Conservation (phyloP, 768 basidiomycete species). For the Leccinum boreale region DNA sequence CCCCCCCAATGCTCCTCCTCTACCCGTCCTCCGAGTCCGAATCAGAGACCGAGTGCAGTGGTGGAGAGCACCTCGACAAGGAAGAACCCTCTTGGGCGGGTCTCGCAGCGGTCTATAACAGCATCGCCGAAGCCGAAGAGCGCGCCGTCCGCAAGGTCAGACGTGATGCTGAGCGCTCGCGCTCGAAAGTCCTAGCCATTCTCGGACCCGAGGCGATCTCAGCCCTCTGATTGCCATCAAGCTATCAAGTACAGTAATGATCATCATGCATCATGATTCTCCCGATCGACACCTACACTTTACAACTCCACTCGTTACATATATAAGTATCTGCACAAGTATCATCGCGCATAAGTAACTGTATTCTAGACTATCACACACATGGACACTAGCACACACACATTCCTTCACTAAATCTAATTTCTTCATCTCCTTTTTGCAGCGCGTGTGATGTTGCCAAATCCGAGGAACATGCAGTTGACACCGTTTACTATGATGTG, state of each 20-base stretch:
- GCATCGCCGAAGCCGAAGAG: slow-evolving; percentile 2
- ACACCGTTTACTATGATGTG: not conserved
- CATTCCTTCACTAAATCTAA: not conserved
- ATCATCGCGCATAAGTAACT: not conserved
- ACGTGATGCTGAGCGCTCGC: slow-evolving; percentile 11
- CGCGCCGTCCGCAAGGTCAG: slow-evolving; percentile 1
- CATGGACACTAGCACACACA: not conserved
- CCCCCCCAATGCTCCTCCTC: not conserved
- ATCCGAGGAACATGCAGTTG: not conserved
- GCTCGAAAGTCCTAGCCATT: slow-evolving; percentile 4
- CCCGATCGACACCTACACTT: not conserved
- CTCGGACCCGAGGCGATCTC: slow-evolving; percentile 1
- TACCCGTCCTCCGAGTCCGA: not conserved
- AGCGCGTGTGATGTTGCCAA: not conserved
- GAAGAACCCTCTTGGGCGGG: not conserved
- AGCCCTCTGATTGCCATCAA: not conserved
- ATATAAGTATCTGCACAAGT: not conserved
- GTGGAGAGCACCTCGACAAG: not conserved
- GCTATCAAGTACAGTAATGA: not conserved
- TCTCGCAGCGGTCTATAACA: not conserved
- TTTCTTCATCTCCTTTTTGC: not conserved
- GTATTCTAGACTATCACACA: not conserved
- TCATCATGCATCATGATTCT: not conserved
- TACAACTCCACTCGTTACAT: not conserved
- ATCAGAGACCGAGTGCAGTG: not conserved